A percentile compares a stretch with the other conserved stretches of the same genome.
These are phyloP conservation scores for Codiaeum variegatum DNA, from an alignment of 441 rosid genomes.

Conservation along the genomic window DNA sequence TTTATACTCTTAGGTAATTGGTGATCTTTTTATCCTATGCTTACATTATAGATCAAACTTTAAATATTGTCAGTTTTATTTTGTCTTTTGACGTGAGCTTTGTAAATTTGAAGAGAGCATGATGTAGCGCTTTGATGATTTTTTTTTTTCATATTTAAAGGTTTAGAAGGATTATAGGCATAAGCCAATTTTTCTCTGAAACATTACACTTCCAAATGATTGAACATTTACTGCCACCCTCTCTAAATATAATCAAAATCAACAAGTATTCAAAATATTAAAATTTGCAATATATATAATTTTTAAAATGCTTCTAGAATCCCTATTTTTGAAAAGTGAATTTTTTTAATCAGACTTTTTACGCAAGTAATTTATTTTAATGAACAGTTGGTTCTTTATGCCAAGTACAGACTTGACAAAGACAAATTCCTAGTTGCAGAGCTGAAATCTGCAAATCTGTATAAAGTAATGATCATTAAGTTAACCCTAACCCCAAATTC, in stretches of 20 bases:
- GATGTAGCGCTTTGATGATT: no score
- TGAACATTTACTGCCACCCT: no score
- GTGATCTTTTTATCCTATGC: neutral
- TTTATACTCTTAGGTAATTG: constrained; percentile 12
- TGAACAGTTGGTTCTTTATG: neutral
- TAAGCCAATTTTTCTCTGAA: no score
- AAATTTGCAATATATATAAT: no score
- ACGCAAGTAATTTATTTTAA: neutral
- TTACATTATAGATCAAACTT: neutral
- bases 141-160: no score
- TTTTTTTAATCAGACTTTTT: no score
- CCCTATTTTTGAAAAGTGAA: no score
- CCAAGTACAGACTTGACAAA: neutral
- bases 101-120: neutral
- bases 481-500: constrained; percentile 21
- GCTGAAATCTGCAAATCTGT: neutral
- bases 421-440: neutral
- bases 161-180: no score
- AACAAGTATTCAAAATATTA: no score
- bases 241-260: no score
- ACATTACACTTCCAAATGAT: no score
- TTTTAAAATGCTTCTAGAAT: no score
- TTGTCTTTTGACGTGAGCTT: neutral
- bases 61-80: neutral
- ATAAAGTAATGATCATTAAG: constrained; percentile 2